Percentiles rank a stretch among this genome's conserved stretches.
phyloP scores from a whole-genome alignment of 2,329 filamentous ascomycete genomes.

The Arachnopeziza araneosa region DNA sequence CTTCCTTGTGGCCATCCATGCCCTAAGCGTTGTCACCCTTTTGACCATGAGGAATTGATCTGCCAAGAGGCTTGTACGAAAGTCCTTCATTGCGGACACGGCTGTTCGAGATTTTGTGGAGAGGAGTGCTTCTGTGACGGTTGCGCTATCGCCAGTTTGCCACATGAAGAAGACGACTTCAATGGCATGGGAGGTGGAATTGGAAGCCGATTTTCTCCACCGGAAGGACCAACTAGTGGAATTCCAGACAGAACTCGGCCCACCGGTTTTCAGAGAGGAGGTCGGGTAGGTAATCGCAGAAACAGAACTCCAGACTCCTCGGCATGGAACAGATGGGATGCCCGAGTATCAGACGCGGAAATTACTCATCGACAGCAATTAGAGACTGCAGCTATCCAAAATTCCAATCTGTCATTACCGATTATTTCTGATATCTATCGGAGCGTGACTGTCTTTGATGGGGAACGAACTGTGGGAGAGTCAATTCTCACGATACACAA shows the following conservation, averaged over 20 bases:
- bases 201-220: no score
- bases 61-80: constrained; percentile 23
- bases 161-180: background rate
- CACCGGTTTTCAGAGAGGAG: background rate
- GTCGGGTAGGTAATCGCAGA: background rate
- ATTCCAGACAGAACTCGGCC: background rate
- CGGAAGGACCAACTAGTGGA: no score
- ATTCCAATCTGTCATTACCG: background rate
- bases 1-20: constrained; percentile 29
- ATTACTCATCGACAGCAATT: background rate
- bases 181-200: no score
- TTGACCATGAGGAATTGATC: constrained; percentile 19
- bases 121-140: constrained; percentile 20
- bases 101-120: constrained; percentile 23
- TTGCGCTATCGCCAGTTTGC: background rate
- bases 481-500: background rate
- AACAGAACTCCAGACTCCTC: background rate
- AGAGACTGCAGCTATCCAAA: background rate
- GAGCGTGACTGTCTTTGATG: background rate
- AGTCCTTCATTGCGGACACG: constrained; percentile 26
- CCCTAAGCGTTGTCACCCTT: constrained; percentile 25
- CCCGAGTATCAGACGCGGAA: background rate
- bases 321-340: background rate
- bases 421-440: background rate
- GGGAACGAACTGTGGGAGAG: background rate